Percentiles rank a stretch among this genome's conserved stretches.
These are phyloP conservation scores for Bothriochloa decipiens DNA, from an alignment of 176 grass and related monocot genomes.

Conservation along the genomic window DNA sequence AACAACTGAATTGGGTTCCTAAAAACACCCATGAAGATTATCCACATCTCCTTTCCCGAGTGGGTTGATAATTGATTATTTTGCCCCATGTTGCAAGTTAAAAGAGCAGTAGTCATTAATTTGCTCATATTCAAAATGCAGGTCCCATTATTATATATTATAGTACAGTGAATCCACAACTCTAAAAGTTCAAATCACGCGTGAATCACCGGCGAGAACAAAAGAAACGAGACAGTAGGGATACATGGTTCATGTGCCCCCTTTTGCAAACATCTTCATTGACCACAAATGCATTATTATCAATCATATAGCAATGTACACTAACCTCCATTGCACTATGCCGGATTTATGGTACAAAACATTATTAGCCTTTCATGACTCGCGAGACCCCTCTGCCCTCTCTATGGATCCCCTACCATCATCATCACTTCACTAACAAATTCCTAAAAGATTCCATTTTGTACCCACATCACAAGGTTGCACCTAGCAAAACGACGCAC, in stretches of 20 bases:
- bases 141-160: neutral
- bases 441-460: conserved; percentile 16
- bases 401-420: conserved; percentile 17
- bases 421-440: neutral
- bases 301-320: conserved; percentile 43
- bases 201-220: neutral
- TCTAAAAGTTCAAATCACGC: neutral
- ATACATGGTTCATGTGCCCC: conserved; percentile 28
- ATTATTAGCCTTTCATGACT: conserved; percentile 40
- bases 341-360: conserved; percentile 45
- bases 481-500: conserved; percentile 47
- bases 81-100: too few species aligned
- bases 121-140: neutral
- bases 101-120: too few species aligned
- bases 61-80: too few species aligned
- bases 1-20: neutral
- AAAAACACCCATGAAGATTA: neutral
- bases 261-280: conserved; percentile 39
- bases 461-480: conserved; percentile 20
- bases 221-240: neutral
- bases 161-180: neutral
- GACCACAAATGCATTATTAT: conserved; percentile 23
- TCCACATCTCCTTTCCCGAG: too few species aligned
- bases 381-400: neutral
- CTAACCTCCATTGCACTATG: conserved; percentile 31